Percentiles rank a stretch among this genome's conserved stretches.
Evolutionary conservation across 345 rosid genomes (phyloP).

Genomic region (Hibiscus tridactylites): DNA sequence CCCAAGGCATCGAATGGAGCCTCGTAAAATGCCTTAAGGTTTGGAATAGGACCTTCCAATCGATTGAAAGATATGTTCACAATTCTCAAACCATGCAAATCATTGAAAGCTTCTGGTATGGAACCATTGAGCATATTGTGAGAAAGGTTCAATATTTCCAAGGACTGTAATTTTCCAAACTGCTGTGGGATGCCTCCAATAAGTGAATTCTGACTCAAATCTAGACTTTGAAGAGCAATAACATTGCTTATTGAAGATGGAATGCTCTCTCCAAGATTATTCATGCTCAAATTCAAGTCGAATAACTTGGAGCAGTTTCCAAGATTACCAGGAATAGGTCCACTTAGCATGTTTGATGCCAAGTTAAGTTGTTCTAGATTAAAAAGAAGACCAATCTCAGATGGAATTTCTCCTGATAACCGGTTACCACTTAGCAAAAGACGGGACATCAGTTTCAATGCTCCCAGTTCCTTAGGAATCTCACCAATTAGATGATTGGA

Average conservation of each 20-base stretch:
- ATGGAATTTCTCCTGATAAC: slow-evolving; percentile 14
- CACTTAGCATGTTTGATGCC: slow-evolving; percentile 22
- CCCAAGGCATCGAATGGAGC: slow-evolving; percentile 4
- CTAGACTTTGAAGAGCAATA: slow-evolving; percentile 4
- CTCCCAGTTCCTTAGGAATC: no score
- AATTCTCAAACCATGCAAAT: neutral
- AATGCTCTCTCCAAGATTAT: slow-evolving; percentile 20
- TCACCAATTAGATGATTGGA: no score
- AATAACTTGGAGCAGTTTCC: neutral
- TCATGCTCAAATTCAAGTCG: slow-evolving; percentile 30
- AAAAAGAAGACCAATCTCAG: slow-evolving; percentile 8
- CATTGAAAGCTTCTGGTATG: slow-evolving; percentile 10
- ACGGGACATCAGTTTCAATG: neutral
- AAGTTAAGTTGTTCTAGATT: slow-evolving; percentile 16
- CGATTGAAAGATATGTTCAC: slow-evolving; percentile 28
- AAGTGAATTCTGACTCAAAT: slow-evolving; percentile 25
- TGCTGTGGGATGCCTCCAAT: slow-evolving; percentile 17
- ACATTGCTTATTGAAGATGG: slow-evolving; percentile 10
- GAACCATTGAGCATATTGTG: slow-evolving; percentile 23
- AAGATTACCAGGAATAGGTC: slow-evolving; percentile 8
- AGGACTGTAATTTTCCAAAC: slow-evolving; percentile 1
- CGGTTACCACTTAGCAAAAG: slow-evolving; percentile 13
- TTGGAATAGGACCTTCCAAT: slow-evolving; percentile 28
- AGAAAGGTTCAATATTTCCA: slow-evolving; percentile 21
- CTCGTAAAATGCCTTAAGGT: slow-evolving; percentile 20